Base-by-base conservation (phyloP, 2,329 filamentous ascomycete genomes). In the Pseudofabraea citricarpa region DNA sequence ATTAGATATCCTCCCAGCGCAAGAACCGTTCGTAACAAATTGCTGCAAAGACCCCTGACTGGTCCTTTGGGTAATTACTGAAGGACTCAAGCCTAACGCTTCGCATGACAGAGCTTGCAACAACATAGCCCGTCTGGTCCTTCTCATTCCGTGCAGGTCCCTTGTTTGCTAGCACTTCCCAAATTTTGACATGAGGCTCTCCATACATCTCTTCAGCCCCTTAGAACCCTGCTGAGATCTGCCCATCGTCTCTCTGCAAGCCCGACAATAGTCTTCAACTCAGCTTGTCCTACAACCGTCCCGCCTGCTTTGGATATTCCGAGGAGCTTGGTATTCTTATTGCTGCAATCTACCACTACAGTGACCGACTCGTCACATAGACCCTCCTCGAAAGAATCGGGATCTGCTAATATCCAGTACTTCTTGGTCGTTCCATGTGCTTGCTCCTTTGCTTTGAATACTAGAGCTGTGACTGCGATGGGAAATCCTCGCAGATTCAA, bases 311-410 rank as follows among this genome's bases (percentile, higher is more conserved):
- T 97, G 56, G 93, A 88, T 48, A 97, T 74, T 39, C 76, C 79
- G 52, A 88, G 55, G 15, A 95, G 71, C 55, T 73, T 75, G 3
- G 72, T 74, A 7, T n/a, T 22, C 39, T 71, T 67, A n/a, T 60
- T 56, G 51, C 49, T 44, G 33, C 69, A 70, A 60, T 91, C 85
- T n/a, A 95, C 79, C 38, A 93, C 82, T 24, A 95, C 69, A 3
- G 83, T 90, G n/a, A 93, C 71, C n/a, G 67, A 76, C 72, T 98
- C 93, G 48, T 82, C 74, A 60, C 89, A 95, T 33, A 95, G 67
- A 7, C 77, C 79, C 68, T 97, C 93, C 68, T 98, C 93, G 54
- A 95, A 84, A 18, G 81, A 79, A 67, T 98, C 93, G 2, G 89
- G 89, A 67, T 98, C 93, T 6, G 86, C 79, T 45, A 98, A 66